Conservation (phyloP, 768 basidiomycete genomes). For the Candolleomyces aberdarensis region DNA sequence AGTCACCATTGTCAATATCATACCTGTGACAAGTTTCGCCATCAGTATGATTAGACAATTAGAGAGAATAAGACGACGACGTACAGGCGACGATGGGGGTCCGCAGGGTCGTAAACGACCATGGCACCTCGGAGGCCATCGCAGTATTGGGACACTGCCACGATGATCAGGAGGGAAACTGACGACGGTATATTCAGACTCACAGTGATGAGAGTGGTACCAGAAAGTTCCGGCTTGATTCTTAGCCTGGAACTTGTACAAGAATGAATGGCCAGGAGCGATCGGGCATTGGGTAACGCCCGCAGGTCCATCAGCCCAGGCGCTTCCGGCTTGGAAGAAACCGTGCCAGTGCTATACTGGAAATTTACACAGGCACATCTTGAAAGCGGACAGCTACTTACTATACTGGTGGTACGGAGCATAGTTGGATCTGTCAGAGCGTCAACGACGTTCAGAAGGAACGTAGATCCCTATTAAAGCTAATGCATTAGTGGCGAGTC, state of each 20-base stretch:
- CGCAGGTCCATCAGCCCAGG: constrained; percentile 24
- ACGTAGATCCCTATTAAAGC: constrained; percentile 13
- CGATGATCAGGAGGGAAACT: no score
- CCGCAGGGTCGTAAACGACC: constrained; percentile 24
- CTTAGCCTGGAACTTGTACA: constrained; percentile 23
- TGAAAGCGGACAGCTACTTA: not conserved
- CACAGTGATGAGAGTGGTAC: constrained; percentile 21
- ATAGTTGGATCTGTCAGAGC: constrained; percentile 37
- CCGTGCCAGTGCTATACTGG: constrained; percentile 18
- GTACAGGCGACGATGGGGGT: constrained; percentile 18
- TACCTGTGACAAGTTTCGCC: constrained; percentile 1
- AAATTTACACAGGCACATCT: not conserved
- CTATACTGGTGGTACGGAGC: constrained; percentile 27
- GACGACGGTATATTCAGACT: not conserved
- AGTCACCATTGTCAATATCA: constrained; percentile 8
- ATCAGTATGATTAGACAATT: not conserved
- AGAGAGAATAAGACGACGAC: constrained; percentile 17
- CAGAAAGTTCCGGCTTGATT: constrained; percentile 30
- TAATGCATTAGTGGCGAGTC: not conserved
- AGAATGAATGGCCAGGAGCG: constrained; percentile 23
- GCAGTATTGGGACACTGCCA: constrained; percentile 7
- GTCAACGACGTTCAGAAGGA: constrained; percentile 44
- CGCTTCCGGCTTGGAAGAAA: constrained; percentile 18
- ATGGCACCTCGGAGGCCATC: constrained; percentile 22
- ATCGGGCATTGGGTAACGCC: constrained; percentile 30